Evolutionary conservation across 2,329 filamentous ascomycete genomes (phyloP), one percentile per base, ranked within the genome.

Genomic region (Zasmidium cellare): DNA sequence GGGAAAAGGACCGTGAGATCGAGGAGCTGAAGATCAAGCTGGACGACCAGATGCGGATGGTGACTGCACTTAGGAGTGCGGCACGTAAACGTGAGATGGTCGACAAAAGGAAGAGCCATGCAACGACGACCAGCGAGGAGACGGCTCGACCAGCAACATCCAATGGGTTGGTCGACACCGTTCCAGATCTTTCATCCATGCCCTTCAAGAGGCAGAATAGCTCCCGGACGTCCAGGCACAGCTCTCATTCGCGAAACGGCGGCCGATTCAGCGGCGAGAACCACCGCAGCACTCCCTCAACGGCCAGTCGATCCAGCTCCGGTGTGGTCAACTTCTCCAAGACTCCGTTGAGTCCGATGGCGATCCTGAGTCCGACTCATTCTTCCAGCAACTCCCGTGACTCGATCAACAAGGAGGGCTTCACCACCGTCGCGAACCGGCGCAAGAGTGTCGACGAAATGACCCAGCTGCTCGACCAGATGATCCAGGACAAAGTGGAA

Each of bases 41-140:
- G 0, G 93, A 97, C 67, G 93, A 97, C 76, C 97, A 97, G 74
- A 93, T 97, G 72, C 85, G 89, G 11, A 99, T 97, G 92, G 81
- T 97, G 53, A 80, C 88, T 3, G 94, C 94, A 1, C 81, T 99
- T 53, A 87, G 92, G 45, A 93, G 85, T 62, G 92, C 92, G 1
- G 88, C 92, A 11, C 87, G 92, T 55, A 94, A 93, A 62, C 86
- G 92, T 51, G 93, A 97, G 62, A 85, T 87, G 61, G 55, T 72
- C 3, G 72, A 73, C 19, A 52, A 51, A 19, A 53, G 61, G 31
- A 65, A 63, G 47, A 65, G 58, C 49, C 53, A 51, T 14, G 64
- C 61, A 14, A 68, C 65, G 11, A 59, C 62, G 12, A 63, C 60
- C 38, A 64, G 59, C 46, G 56, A 63, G 16, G 54, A 61, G 14